Evolutionary conservation across 495 filamentous ascomycete species (phyloP).

Genomic region (Penicillium antarcticum): DNA sequence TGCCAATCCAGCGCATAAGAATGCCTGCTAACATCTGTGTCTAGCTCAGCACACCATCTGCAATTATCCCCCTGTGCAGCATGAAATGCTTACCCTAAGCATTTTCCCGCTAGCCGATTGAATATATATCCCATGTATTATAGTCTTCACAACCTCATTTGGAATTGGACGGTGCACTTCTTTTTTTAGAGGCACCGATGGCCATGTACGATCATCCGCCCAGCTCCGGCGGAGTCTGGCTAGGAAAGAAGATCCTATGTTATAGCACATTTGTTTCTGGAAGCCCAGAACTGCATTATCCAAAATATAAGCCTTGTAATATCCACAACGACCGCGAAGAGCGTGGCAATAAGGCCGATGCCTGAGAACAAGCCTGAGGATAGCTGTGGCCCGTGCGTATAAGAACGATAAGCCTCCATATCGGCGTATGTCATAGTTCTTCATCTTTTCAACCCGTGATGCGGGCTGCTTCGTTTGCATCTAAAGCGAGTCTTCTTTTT

Average conservation of each 20-base stretch:
- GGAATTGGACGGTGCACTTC: background rate
- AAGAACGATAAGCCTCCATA: constrained; percentile 22
- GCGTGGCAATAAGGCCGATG: background rate
- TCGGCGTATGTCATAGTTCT: constrained; percentile 34
- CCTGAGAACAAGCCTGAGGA: background rate
- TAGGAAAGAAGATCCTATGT: background rate
- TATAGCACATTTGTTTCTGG: no score
- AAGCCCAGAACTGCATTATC: no score
- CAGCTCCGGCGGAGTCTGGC: background rate
- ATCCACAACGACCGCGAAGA: no score
- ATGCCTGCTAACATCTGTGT: background rate
- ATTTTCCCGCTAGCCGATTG: background rate
- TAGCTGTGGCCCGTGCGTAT: constrained; percentile 17
- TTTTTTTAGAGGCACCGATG: background rate
- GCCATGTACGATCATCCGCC: background rate
- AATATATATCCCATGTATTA: constrained; percentile 14
- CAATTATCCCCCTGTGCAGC: background rate
- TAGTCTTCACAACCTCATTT: constrained; percentile 5
- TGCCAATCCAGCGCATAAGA: background rate
- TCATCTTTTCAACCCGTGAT: constrained; percentile 16
- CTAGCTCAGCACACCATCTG: background rate
- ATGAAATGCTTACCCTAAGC: background rate
- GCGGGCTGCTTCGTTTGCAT: constrained; percentile 25
- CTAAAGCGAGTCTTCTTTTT: constrained; percentile 7
- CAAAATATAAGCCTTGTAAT: no score